Base-by-base conservation (phyloP, 352 stramenopile genomes). In the Vaucheria bursata region DNA sequence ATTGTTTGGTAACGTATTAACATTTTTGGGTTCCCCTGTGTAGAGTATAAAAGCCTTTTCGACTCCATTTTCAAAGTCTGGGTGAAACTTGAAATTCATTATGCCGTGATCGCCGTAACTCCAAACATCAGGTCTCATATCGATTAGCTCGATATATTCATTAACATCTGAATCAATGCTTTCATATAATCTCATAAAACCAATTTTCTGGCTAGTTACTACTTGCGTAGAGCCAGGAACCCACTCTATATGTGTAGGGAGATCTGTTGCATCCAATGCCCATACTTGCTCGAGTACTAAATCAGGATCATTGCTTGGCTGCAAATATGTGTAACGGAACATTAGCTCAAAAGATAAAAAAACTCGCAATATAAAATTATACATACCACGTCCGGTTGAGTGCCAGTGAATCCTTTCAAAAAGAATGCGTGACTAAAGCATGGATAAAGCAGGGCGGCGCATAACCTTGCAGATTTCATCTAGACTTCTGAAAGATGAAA, bases 11-110 rank as follows among this genome's bases (percentile, higher is more conserved):
- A 68, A 34, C 53, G 8, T 7, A 34, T 68, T 68, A 31, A 68
- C 53, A 34, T 68, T 34, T 34, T 68, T 68, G 2, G 53, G 53
- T 34, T 68, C 53, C 53, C 53, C 53, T 34, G 53, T 68, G 53
- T 68, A 68, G 2, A 8, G 53, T 34, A 68, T 2, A 68, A 68
- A 68, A 31, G 8, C 2, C 53, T 68, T 68, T 2, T 2, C 2
- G 31, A 68, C 53, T 31, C 53, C 53, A 2, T 68, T 2, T 34
- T 2, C 53, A 2, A 2, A 68, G 31, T 68, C 31, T 34, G 53
- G 53, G 53, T 68, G 53, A 34, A 68, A 68, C 31, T 2, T 2
- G 8, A 68, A 68, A 34, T 34, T 68, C 2, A 59, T 12, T 12
- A 59, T 12, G 45, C 45, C 45, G 45, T 59, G 45, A 25, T 59